Conservation (phyloP, 2,329 filamentous ascomycete genomes). For the Colletotrichum cordylinicola region DNA sequence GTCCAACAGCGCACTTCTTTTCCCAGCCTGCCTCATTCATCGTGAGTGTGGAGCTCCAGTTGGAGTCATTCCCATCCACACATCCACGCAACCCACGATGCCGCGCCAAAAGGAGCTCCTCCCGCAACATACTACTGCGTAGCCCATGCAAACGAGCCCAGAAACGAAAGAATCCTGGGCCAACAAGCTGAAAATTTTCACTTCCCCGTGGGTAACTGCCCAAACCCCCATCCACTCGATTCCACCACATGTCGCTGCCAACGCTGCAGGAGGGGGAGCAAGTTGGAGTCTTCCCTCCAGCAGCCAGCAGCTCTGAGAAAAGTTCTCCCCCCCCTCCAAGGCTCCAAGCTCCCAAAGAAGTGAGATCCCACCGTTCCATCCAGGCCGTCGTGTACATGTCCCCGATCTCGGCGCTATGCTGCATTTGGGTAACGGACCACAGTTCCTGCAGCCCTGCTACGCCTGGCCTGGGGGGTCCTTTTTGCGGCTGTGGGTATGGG, state of each 20-base stretch:
- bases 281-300: neutral
- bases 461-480: neutral
- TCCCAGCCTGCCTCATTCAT: neutral
- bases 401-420: slow-evolving; percentile 2
- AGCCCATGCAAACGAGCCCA: neutral
- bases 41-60: neutral
- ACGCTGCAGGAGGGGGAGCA: neutral
- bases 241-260: slow-evolving; percentile 14
- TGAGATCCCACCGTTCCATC: slow-evolving; percentile 12
- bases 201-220: neutral
- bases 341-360: neutral
- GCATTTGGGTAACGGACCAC: slow-evolving; percentile 6
- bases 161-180: neutral
- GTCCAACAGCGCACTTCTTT: neutral
- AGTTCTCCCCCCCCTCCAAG: neutral
- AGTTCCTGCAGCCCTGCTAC: slow-evolving; percentile 22
- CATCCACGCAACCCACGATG: neutral
- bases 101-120: neutral
- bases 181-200: neutral
- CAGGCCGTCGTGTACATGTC: neutral
- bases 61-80: neutral
- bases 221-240: neutral
- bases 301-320: neutral
- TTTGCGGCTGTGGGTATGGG: neutral
- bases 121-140: neutral